A percentile compares a stretch with the other conserved stretches of the same genome.
These are phyloP conservation scores for Cutaneotrichosporon mucoides DNA, from an alignment of 1,284 basidiomycete genomes.

Conservation along the genomic window DNA sequence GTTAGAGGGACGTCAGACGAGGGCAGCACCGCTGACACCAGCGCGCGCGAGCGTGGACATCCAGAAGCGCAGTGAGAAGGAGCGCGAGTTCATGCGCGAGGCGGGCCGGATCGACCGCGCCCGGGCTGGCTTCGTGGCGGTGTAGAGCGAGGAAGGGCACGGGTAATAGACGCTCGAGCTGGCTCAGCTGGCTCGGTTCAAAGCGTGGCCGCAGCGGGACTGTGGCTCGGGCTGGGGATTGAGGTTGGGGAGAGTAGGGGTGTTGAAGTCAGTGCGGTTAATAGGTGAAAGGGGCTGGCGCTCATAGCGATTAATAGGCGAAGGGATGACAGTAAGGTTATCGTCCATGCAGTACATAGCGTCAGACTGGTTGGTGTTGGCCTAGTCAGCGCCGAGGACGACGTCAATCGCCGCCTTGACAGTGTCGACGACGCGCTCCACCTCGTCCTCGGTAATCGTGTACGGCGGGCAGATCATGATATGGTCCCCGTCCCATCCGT, in stretches of 20 bases:
- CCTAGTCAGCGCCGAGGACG: constrained; percentile 6
- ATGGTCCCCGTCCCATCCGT: constrained; percentile 38
- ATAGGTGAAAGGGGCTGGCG: too few species aligned
- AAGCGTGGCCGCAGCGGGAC: too few species aligned
- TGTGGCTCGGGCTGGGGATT: too few species aligned
- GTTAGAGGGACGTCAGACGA: background rate
- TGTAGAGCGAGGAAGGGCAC: too few species aligned
- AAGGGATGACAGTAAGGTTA: background rate
- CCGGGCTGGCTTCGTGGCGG: too few species aligned
- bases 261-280: too few species aligned
- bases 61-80: background rate
- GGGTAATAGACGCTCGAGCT: too few species aligned
- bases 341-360: background rate
- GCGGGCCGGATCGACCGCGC: background rate
- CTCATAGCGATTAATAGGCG: background rate
- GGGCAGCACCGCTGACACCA: background rate
- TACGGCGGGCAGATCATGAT: constrained; percentile 39
- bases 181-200: too few species aligned
- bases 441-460: constrained; percentile 32
- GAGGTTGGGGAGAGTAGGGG: too few species aligned
- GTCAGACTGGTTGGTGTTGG: background rate
- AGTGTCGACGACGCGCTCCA: constrained; percentile 15
- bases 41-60: background rate
- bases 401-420: constrained; percentile 22
- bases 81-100: background rate